phyloP scores from a whole-genome alignment of 1,139 yeast genomes.

The Saccharomyces hybrid region DNA sequence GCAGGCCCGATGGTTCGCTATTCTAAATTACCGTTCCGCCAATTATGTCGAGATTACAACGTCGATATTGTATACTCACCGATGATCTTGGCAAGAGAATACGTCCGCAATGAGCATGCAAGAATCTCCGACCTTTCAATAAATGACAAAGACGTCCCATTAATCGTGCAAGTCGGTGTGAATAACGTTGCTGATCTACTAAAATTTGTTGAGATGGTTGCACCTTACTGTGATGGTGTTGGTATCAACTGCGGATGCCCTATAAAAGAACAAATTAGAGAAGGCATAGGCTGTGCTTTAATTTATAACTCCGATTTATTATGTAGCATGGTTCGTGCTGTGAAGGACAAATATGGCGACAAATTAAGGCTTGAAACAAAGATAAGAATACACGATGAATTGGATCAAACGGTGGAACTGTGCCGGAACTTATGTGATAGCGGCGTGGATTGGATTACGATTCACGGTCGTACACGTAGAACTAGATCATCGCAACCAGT shows the following conservation, averaged over 20 bases:
- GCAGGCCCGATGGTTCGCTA: constrained; percentile 98
- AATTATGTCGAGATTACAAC: constrained; percentile 62
- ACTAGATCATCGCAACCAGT: constrained; percentile 83
- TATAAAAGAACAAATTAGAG: constrained; percentile 85
- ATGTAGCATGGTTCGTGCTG: constrained; percentile 74
- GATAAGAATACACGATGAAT: constrained; percentile 75
- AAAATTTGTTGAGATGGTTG: constrained; percentile 81
- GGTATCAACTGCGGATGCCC: constrained; percentile 98
- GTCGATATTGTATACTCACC: constrained; percentile 89
- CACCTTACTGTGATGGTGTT: constrained; percentile 85
- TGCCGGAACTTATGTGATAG: constrained; percentile 70
- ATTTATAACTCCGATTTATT: constrained; percentile 80
- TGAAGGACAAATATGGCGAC: constrained; percentile 65
- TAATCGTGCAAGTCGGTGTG: constrained; percentile 87
- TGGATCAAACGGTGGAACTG: constrained; percentile 62
- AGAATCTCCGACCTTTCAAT: constrained; percentile 81
- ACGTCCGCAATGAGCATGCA: constrained; percentile 77
- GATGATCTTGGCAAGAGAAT: constrained; percentile 92
- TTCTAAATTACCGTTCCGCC: constrained; percentile 87
- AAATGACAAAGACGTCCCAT: constrained; percentile 54
- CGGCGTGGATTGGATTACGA: constrained; percentile 89
- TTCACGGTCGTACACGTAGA: constrained; percentile 83
- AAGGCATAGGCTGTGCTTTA: constrained; percentile 94
- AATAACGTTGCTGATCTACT: constrained; percentile 78
- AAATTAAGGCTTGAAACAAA: constrained; percentile 76